A percentile compares a stretch with the other conserved stretches of the same genome.
Conservation (phyloP, 805 yeast species). For the Schwanniomyces sp. region DNA sequence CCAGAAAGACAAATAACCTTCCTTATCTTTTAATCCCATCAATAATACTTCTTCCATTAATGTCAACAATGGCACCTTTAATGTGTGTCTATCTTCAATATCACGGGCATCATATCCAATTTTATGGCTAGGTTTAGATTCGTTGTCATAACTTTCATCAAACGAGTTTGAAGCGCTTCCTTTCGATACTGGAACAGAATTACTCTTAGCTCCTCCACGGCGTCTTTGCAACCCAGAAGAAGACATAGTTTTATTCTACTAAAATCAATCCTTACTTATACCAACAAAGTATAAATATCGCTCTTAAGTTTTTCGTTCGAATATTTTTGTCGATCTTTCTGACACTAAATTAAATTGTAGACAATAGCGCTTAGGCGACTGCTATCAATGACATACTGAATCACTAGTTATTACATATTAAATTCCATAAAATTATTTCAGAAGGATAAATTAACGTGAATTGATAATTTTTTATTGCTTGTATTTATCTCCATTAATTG, state of each 20-base stretch:
- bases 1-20: conserved; percentile 97
- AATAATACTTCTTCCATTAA: conserved; percentile 95
- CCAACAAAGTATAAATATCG: neutral
- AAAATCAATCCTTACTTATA: neutral
- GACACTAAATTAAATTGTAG: conserved; percentile 1
- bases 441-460: neutral
- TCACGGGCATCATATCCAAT: conserved; percentile 83
- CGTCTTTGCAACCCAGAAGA: conserved; percentile 73
- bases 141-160: conserved; percentile 22
- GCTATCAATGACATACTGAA: neutral
- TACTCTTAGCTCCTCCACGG: conserved; percentile 51
- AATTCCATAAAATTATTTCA: neutral
- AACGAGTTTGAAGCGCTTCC: conserved; percentile 18
- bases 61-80: conserved; percentile 70
- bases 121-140: conserved; percentile 47
- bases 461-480: too few relatives aligned
- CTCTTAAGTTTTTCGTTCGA: neutral
- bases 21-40: conserved; percentile 91
- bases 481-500: neutral
- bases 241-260: conserved; percentile 12
- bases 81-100: conserved; percentile 39
- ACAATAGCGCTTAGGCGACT: neutral
- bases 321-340: neutral
- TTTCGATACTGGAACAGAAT: conserved; percentile 16
- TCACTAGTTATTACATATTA: neutral